A percentile compares a stretch with the other conserved stretches of the same genome.
phyloP scores from a whole-genome alignment of 164 flowering plant genomes.

The Paratinospora sagittata region DNA sequence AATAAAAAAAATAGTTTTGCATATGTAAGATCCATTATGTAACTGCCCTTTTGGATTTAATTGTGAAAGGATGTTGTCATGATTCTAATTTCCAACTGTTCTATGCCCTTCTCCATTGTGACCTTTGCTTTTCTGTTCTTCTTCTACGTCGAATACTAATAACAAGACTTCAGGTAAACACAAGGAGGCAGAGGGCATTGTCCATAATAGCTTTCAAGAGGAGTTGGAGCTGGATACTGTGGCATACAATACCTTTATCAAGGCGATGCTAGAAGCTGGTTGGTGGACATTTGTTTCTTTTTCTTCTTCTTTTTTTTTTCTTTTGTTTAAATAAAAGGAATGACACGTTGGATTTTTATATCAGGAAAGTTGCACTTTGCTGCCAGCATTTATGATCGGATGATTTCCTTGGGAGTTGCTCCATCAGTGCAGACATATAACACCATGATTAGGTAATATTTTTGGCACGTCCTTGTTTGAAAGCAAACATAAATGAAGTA shows the following conservation, averaged over 20 bases:
- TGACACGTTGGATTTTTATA: constrained; percentile 13
- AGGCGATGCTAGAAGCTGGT: constrained; percentile 93
- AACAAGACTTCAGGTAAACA: constrained; percentile 47
- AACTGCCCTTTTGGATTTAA: too few species aligned
- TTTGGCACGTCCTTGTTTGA: background rate
- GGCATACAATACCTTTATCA: constrained; percentile 82
- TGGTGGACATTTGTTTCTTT: background rate
- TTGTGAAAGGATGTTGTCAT: too few species aligned
- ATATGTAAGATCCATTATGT: too few species aligned
- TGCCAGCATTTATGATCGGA: constrained; percentile 55
- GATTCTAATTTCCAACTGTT: too few species aligned
- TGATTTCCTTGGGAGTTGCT: constrained; percentile 48
- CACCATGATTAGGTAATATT: constrained; percentile 76
- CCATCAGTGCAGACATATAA: constrained; percentile 81
- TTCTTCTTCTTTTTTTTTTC: background rate
- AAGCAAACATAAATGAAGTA: background rate
- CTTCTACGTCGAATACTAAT: background rate
- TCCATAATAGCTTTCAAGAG: constrained; percentile 34
- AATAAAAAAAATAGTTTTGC: too few species aligned
- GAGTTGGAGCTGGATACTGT: constrained; percentile 72
- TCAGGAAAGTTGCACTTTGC: constrained; percentile 79
- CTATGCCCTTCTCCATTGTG: too few species aligned
- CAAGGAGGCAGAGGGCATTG: constrained; percentile 51
- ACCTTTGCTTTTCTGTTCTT: background rate
- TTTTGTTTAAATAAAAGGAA: background rate